Conservation (phyloP, 805 yeast genomes). For the Sungouiella blattae region DNA sequence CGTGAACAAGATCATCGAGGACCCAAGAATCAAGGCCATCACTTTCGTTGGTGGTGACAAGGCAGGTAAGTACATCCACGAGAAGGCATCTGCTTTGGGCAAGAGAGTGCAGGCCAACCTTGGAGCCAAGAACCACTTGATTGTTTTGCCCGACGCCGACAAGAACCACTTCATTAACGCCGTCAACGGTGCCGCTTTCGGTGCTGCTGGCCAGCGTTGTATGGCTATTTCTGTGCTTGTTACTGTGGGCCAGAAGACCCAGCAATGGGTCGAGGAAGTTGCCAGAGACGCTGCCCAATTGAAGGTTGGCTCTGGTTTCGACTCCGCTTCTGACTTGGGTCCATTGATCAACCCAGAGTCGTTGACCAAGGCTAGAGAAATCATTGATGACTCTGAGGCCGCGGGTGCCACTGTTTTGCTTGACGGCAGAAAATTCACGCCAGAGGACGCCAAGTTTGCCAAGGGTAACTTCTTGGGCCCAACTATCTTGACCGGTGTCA, state of each 20-base stretch:
- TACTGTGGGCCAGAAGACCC: constrained; percentile 59
- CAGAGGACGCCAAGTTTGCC: constrained; percentile 32
- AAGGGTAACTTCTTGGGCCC: constrained; percentile 73
- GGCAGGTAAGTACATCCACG: constrained; percentile 73
- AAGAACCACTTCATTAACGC: constrained; percentile 60
- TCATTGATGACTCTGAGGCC: constrained; percentile 52
- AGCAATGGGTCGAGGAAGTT: constrained; percentile 60
- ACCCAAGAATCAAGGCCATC: constrained; percentile 71
- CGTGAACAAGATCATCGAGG: constrained; percentile 66
- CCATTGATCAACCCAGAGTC: constrained; percentile 67
- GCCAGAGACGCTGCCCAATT: constrained; percentile 54
- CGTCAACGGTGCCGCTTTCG: constrained; percentile 72
- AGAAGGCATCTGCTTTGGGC: constrained; percentile 61
- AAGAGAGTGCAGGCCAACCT: constrained; percentile 75
- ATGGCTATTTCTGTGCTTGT: constrained; percentile 75
- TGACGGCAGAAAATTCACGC: constrained; percentile 56
- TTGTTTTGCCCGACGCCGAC: constrained; percentile 71
- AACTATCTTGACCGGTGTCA: constrained; percentile 57
- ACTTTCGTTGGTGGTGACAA: constrained; percentile 78
- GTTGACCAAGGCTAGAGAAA: constrained; percentile 49
- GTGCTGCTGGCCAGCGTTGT: constrained; percentile 84
- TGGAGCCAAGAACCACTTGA: constrained; percentile 77
- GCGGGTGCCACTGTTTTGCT: constrained; percentile 62
- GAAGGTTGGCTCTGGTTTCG: constrained; percentile 65
- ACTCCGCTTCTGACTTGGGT: constrained; percentile 59